These are phyloP conservation scores for Prunus fruticosa DNA, from an alignment of 306 rosid genomes.

Conservation along the genomic window DNA sequence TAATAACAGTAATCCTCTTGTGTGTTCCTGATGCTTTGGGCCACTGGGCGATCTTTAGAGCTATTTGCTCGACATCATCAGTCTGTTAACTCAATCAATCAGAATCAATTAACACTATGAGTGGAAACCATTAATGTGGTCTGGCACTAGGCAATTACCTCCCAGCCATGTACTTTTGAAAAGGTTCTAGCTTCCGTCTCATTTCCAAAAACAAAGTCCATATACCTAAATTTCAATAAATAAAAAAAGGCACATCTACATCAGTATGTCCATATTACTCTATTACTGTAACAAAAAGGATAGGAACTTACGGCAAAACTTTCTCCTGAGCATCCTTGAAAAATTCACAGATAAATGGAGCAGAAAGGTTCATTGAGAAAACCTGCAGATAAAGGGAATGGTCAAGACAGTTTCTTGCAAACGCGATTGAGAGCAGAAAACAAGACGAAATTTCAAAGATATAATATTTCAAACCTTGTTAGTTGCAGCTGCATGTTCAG, in stretches of 20 bases:
- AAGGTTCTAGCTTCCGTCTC: constrained; percentile 94
- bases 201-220: constrained; percentile 87
- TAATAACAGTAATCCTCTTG: constrained; percentile 88
- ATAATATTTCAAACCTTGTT: constrained; percentile 46
- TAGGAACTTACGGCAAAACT: constrained; percentile 57
- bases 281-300: background rate
- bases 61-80: constrained; percentile 83
- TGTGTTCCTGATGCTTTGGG: constrained; percentile 75
- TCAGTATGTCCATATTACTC: constrained; percentile 1
- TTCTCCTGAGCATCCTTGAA: constrained; percentile 79
- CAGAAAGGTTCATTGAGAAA: constrained; percentile 92
- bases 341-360: constrained; percentile 94
- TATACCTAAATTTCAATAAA: constrained; percentile 39
- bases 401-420: background rate
- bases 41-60: constrained; percentile 73
- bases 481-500: constrained; percentile 76
- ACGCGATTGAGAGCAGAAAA: background rate
- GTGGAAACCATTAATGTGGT: background rate
- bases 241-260: background rate
- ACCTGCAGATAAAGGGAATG: constrained; percentile 38
- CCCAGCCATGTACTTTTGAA: constrained; percentile 84
- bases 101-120: background rate
- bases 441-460: background rate
- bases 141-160: constrained; percentile 42
- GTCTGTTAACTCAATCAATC: constrained; percentile 41